Evolutionary conservation across 1,139 yeast species (phyloP), one percentile per base, ranked within the genome.

Genomic region (Debaryomycetaceae sp.): DNA sequence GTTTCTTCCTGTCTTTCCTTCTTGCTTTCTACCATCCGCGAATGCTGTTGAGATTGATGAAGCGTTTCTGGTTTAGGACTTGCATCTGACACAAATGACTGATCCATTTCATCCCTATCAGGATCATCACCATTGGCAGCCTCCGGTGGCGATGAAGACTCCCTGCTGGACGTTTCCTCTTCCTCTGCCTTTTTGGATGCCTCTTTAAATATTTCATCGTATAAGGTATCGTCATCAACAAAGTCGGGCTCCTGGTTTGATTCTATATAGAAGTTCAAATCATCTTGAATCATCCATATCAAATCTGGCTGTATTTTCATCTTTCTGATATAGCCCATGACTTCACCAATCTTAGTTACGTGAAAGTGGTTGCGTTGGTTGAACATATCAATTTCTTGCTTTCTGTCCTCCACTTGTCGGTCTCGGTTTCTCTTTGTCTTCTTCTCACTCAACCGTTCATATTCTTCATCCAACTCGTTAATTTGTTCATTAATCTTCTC

Each of bases 141-240:
- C 8, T 27, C 31, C 8, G 31, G 31, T 11, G 31, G 3, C 11
- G 11, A 27, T 3, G 31, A 27, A 27, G 31, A 27, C 31, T 27
- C 31, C 11, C 11, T 27, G 31, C 31, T 27, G 11, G 11, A 27
- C 2, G 2, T 8, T 3, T 27, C 11, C 11, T 27, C 31, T 27
- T 27, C 31, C 11, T 27, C 31, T 8, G 49, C 36, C 44, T 36
- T 34, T 38, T 48, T 42, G 14, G 46, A 34, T 20, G 62, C 65
- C 45, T 60, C 64, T 45, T 64, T 71, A 46, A 69, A 60, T 24
- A 74, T 63, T 44, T 74, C 78, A 46, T 74, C 79, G 49, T 73
- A 74, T 40, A 73, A 58, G 5, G 72, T 57, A 20, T 64, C 72
- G 44, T 72, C 76, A 49, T 66, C 71, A 6, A 65, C 56, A 44